Evolutionary conservation across 352 stramenopile species (phyloP), one percentile per base, ranked within the genome.

Genomic region (Globisporangium echinulatum): DNA sequence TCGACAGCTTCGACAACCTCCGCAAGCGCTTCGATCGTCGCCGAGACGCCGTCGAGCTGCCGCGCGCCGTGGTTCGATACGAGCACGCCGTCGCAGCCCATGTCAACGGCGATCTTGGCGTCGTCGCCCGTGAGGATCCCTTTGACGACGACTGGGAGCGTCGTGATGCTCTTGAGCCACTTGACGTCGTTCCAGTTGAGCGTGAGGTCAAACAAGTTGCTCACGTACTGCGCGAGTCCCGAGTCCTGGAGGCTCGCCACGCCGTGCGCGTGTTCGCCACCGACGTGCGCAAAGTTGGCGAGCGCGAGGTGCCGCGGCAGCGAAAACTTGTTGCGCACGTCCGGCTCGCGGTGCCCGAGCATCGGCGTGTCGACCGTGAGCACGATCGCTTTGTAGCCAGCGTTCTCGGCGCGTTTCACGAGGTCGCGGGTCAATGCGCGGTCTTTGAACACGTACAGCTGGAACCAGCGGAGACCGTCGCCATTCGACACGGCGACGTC

Each of bases 401-500:
- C 95, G n/a, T 90, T 83, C 70, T 97, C 94, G 6, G 89, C 88
- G 42, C 88, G 75, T 37, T 74, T 54, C 43, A 98, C 82, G 11
- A 98, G 91, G 47, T 96, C 82, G 42, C 85, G 88, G 8, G 97
- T 97, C 48, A 98, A 81, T 60, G 98, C 62, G 40, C 82, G 76
- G 74, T 92, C 79, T 54, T 96, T 96, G 77, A 97, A 98, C n/a
- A 98, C 92, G 70, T 98, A 98, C 42, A 98, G 79, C 66, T 98
- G 95, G 68, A 96, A 98, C 64, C 96, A 96, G 58, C 96, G 94
- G 14, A 97, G 76, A 8, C 91, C 90, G 52, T 88, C 56, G 6
- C 75, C 71, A 54, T 87, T 88, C 7, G 77, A 85, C 49, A 69
- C 60, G 1, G 74, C 77, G 5, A 87, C 77, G 11, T 85, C 73